Percentiles rank a stretch among this genome's conserved stretches.
phyloP scores from a whole-genome alignment of 768 basidiomycete species.

The Tricholoma hemisulphureum region DNA sequence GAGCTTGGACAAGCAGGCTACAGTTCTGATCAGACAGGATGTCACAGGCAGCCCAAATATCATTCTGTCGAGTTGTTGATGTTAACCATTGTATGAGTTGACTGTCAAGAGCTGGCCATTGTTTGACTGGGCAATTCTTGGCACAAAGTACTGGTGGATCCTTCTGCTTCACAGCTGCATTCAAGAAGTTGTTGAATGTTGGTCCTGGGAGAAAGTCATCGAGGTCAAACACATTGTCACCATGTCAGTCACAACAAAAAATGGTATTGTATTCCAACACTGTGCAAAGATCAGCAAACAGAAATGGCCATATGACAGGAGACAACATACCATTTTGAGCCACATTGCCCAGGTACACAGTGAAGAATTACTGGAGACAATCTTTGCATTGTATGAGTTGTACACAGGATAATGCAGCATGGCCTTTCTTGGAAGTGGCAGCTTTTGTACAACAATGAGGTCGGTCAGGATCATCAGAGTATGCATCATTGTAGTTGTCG shows the following conservation, averaged over 20 bases:
- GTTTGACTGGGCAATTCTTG: slow-evolving; percentile 10
- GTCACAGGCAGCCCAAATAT: slow-evolving; percentile 14
- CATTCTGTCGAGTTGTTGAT: slow-evolving; percentile 6
- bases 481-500: too few relatives aligned
- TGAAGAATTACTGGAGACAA: slow-evolving; percentile 3
- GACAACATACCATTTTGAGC: not conserved
- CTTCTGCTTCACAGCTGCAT: not conserved
- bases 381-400: slow-evolving; percentile 1
- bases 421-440: not conserved
- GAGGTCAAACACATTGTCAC: not conserved
- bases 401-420: slow-evolving; percentile 5
- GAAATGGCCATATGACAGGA: not conserved
- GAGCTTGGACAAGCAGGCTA: slow-evolving; percentile 11
- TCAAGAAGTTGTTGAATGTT: not conserved
- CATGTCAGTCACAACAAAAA: slow-evolving; percentile 3
- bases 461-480: slow-evolving; percentile 1
- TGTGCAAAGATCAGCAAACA: not conserved
- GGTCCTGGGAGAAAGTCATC: not conserved
- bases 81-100: slow-evolving; percentile 19
- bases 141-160: not conserved
- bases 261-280: not conserved
- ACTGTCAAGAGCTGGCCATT: slow-evolving; percentile 13
- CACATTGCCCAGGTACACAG: not conserved
- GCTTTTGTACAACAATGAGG: not conserved
- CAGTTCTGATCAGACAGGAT: slow-evolving; percentile 15